Evolutionary conservation across 306 rosid species (phyloP).

Genomic region (Casuarina glauca): DNA sequence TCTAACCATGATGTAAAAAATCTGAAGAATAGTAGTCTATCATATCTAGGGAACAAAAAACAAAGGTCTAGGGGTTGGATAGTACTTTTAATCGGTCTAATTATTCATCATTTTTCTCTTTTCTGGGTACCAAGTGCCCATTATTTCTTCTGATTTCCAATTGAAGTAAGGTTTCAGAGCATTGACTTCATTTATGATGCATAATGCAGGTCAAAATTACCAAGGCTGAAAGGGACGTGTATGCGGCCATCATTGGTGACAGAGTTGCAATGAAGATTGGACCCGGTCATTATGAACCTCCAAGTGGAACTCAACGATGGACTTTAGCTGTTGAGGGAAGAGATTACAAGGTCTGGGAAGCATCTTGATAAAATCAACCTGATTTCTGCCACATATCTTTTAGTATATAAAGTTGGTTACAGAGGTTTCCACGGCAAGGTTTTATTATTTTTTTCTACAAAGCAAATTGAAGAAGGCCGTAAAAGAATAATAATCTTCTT

Average conservation of each 20-base stretch:
- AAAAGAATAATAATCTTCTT: conserved; percentile 16
- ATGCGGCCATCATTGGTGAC: conserved; percentile 73
- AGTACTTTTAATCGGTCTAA: background rate
- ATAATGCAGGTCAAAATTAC: conserved; percentile 58
- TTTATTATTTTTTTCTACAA: background rate
- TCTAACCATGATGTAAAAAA: background rate
- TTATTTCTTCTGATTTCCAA: background rate
- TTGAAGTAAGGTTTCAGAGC: background rate
- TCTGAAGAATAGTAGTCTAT: background rate
- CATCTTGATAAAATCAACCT: conserved; percentile 26
- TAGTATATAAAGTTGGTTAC: conserved; percentile 17
- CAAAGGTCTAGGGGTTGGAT: background rate
- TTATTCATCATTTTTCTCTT: background rate
- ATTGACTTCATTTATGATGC: conserved; percentile 19
- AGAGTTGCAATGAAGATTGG: conserved; percentile 87
- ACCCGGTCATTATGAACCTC: conserved; percentile 87
- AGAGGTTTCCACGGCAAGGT: background rate
- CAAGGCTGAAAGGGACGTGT: conserved; percentile 88
- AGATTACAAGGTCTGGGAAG: conserved; percentile 89
- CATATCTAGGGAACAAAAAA: background rate
- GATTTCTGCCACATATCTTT: conserved; percentile 17
- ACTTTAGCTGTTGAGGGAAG: conserved; percentile 58
- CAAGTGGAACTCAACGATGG: conserved; percentile 61
- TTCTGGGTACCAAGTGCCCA: background rate
- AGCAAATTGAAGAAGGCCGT: conserved; percentile 6